Base-by-base conservation (phyloP, 768 basidiomycete species). In the Tricholoma hemisulphureum region DNA sequence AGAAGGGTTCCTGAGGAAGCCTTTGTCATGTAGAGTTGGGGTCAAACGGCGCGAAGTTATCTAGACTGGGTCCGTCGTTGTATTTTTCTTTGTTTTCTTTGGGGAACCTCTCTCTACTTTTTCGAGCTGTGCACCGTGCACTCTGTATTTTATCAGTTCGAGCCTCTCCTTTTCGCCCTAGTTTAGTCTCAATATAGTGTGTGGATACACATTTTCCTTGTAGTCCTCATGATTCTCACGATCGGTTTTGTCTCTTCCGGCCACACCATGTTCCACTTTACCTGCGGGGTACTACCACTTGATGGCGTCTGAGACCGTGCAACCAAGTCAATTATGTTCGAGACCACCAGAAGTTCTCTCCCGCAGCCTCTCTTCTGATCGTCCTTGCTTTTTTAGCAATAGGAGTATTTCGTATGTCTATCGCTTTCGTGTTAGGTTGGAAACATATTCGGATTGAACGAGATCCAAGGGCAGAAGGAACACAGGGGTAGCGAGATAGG, bases 1-100 rank as follows among this genome's bases (percentile, higher is more conserved):
- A 14, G 93, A 96, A 74, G 94, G 94, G 2, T 95, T 96, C 76
- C 75, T 95, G 60, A 78, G 93, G 63, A 95, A 95, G 75, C 93
- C 93, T 0, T 71, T 89, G 28, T 76, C 72, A 18, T 93, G 91
- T 66, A 74, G 69, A 53, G 86, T 94, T 43, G 90, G 91, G 21
- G 81, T 94, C 65, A 85, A 79, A 69, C 81, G 86, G 46, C 79
- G 91, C 56, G 80, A 83, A 55, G 48, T 69, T 49, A 6, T 49
- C 3, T 49, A 49, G 46, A 13, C 13, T 45, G 4, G 13, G 23
- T 41, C 20, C 14, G 34, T 35, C 11, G n/a, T 35, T 35, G 34
- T 34, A 34, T 34, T 37, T n/a, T 37, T 5, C 35, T 37, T n/a
- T 37, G 16, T n/a, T n/a, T 16, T 4, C 16, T 3, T 37, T 37